phyloP scores from a whole-genome alignment of 257 asterid genomes.

The Solanum verrucosum region DNA sequence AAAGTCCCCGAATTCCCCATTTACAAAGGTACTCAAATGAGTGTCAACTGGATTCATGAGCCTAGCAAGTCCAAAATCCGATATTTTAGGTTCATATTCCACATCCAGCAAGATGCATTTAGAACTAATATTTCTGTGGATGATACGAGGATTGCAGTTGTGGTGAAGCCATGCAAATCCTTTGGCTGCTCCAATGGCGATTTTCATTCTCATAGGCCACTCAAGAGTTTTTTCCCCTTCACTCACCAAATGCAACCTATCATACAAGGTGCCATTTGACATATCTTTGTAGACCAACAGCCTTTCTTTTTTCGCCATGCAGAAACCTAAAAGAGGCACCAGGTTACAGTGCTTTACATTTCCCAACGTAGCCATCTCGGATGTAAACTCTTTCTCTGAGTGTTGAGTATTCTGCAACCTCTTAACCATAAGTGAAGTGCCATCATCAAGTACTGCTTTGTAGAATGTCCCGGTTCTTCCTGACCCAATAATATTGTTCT shows the following conservation, averaged over 20 bases:
- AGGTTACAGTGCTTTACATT: constrained; percentile 45
- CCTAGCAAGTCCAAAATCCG: constrained; percentile 85
- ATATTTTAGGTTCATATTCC: constrained; percentile 52
- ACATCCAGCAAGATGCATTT: constrained; percentile 47
- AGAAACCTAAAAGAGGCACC: constrained; percentile 62
- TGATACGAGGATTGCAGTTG: constrained; percentile 60
- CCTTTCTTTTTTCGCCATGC: constrained; percentile 48
- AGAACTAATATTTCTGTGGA: constrained; percentile 61
- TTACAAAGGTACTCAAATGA: constrained; percentile 83
- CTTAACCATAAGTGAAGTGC: constrained; percentile 54
- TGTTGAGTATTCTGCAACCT: constrained; percentile 60
- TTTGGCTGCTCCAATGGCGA: constrained; percentile 47
- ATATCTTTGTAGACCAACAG: constrained; percentile 51
- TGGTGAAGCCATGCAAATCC: constrained; percentile 74
- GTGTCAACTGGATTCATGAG: constrained; percentile 90
- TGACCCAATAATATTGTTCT: constrained; percentile 45
- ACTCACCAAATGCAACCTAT: constrained; percentile 28
- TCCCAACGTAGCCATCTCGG: constrained; percentile 58
- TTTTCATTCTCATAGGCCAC: constrained; percentile 57
- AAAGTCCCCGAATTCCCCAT: constrained; percentile 82
- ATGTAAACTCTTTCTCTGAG: constrained; percentile 48
- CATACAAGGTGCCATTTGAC: constrained; percentile 55
- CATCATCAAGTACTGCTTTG: constrained; percentile 56
- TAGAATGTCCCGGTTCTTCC: constrained; percentile 65
- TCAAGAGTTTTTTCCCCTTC: constrained; percentile 30